phyloP scores from a whole-genome alignment of 2,329 filamentous ascomycete genomes.

The Fusarium sp. region DNA sequence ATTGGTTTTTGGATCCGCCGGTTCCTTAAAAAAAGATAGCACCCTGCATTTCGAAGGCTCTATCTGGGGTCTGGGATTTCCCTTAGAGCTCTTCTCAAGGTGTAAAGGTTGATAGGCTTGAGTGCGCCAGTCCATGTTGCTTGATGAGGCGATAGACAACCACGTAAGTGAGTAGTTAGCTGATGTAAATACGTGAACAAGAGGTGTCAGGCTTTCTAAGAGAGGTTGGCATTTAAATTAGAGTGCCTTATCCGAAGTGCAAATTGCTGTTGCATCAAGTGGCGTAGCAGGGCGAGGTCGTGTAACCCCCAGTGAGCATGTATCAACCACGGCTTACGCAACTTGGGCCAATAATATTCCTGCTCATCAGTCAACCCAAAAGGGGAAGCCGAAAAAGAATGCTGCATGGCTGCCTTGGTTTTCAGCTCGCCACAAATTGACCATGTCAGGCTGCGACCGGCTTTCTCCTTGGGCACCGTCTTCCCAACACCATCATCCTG shows the following conservation, averaged over 20 bases:
- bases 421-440: background rate
- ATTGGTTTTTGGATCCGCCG: no score
- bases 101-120: background rate
- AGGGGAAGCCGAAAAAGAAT: background rate
- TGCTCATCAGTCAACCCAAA: background rate
- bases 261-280: background rate
- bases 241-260: background rate
- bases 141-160: background rate
- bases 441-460: background rate
- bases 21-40: background rate
- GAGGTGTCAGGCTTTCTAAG: background rate
- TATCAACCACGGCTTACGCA: background rate
- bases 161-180: background rate
- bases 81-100: background rate
- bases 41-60: background rate
- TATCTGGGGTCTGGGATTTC: background rate
- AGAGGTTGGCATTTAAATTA: background rate
- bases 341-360: background rate
- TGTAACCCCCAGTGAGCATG: background rate
- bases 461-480: background rate
- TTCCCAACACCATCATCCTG: no score
- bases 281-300: no score
- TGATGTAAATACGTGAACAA: no score
- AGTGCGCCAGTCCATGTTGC: background rate
- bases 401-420: background rate